Evolutionary conservation across 768 basidiomycete species (phyloP), one percentile per base, ranked within the genome.

Genomic region (Leccinum rimulosum): DNA sequence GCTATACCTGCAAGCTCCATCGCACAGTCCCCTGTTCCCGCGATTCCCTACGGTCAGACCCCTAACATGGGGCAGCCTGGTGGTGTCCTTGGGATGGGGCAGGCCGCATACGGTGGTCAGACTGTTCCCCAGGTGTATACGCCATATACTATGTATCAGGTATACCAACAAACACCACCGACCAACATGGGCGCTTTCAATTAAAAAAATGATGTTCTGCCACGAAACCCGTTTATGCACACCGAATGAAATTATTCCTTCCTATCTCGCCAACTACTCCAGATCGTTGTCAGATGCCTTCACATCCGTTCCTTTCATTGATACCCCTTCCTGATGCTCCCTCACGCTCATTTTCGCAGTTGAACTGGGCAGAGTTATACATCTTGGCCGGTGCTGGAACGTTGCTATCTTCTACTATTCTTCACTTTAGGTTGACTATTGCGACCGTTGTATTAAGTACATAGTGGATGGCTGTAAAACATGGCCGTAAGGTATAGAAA

Each of bases 101-200:
- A 87, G 64, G 76, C 82, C n/a, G 70, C 86, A 45, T 91, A 88
- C 72, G 80, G 78, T 61, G 81, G 77, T 36, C 81, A 85, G 62
- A 81, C 84, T 59, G 75, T 84, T 50, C 80, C 87, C 81, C 86
- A 58, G 79, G 73, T 88, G 62, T 91, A 91, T 71, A 85, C 89
- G 74, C 81, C 85, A 58, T 92, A 91, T 78, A 58, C 70, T 38
- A 86, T 91, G 88, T 91, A 91, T 70, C 87, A 87, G 75, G 79
- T 88, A 71, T 92, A 92, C 74, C 88, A 88, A 72, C 87, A 89
- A 75, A 86, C 82, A 64, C 83, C 86, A 22, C 83, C 84, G 63
- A 87, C 88, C 74, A 75, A 74, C 59, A 88, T 91, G 85, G 89
- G 90, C 68, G 70, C 87, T 54, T 93, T 86, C 82, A 86, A 86